A percentile compares a stretch with the other conserved stretches of the same genome.
phyloP scores from a whole-genome alignment of 805 yeast genomes.

The Nakazawaea siamensis region DNA sequence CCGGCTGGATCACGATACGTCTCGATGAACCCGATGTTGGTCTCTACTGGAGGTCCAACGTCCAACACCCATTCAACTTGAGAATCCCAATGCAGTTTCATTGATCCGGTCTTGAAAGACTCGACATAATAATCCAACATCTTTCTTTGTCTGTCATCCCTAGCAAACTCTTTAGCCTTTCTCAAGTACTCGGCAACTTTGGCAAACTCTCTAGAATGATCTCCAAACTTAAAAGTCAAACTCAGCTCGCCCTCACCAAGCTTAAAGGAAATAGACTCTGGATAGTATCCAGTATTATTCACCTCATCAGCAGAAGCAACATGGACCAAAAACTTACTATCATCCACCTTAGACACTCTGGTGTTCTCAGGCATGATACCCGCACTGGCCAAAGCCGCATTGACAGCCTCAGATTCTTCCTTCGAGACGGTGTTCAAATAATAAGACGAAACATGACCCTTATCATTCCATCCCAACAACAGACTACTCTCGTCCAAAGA shows the following conservation, averaged over 20 bases:
- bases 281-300: constrained; percentile 45
- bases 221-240: constrained; percentile 64
- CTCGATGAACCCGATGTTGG: constrained; percentile 86
- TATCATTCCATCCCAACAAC: constrained; percentile 70
- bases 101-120: constrained; percentile 73
- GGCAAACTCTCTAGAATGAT: constrained; percentile 59
- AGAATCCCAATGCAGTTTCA: constrained; percentile 77
- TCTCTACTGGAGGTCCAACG: constrained; percentile 66
- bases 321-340: constrained; percentile 43
- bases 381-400: constrained; percentile 51
- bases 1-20: constrained; percentile 92
- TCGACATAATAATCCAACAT: constrained; percentile 62
- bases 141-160: constrained; percentile 62
- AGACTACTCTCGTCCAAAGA: constrained; percentile 36
- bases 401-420: constrained; percentile 58
- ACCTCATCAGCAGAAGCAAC: constrained; percentile 58
- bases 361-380: constrained; percentile 77
- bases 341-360: constrained; percentile 51
- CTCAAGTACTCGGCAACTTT: constrained; percentile 47
- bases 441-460: constrained; percentile 70
- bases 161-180: constrained; percentile 53
- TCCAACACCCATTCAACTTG: constrained; percentile 88
- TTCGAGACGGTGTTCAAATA: constrained; percentile 51
- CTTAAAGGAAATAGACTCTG: constrained; percentile 30
- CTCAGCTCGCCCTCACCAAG: constrained; percentile 32